A percentile compares a stretch with the other conserved stretches of the same genome.
Evolutionary conservation across 2,329 filamentous ascomycete genomes (phyloP).

Genomic region (Aspergillus puulaauensis): DNA sequence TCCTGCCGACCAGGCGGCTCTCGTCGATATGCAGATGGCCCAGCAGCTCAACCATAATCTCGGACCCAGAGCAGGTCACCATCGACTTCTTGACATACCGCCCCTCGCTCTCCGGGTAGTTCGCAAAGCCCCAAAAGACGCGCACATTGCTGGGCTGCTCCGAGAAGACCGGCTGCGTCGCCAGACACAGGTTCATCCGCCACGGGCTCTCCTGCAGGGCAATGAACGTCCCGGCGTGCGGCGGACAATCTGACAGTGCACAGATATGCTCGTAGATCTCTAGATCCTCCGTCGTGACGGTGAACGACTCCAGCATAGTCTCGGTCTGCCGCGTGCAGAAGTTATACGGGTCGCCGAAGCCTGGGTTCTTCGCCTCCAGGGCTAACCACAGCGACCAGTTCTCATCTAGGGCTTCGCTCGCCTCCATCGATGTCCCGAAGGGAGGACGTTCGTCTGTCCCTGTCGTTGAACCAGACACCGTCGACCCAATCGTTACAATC

Average conservation of each 20-base stretch:
- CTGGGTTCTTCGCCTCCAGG: conserved; percentile 30
- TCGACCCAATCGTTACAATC: conserved; percentile 15
- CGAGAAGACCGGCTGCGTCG: conserved; percentile 43
- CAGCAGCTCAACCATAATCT: conserved; percentile 31
- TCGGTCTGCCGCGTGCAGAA: conserved; percentile 26
- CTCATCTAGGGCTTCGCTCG: conserved; percentile 28
- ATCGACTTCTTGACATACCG: conserved; percentile 42
- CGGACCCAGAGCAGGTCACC: conserved; percentile 39
- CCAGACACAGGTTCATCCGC: conserved; percentile 41
- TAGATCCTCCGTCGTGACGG: conserved; percentile 35
- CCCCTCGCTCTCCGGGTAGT: conserved; percentile 35
- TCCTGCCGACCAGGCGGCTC: not conserved
- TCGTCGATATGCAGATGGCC: not conserved
- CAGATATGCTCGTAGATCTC: conserved; percentile 25
- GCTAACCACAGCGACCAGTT: conserved; percentile 42
- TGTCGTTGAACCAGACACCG: conserved; percentile 12
- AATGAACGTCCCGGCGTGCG: conserved; percentile 37
- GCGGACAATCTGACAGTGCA: conserved; percentile 27
- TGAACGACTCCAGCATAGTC: conserved; percentile 41
- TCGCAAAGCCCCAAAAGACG: conserved; percentile 42
- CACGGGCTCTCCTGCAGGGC: conserved; percentile 40
- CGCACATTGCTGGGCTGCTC: conserved; percentile 34
- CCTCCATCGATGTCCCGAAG: conserved; percentile 14
- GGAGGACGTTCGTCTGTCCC: conserved; percentile 13
- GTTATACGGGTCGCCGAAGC: conserved; percentile 30